phyloP scores from a whole-genome alignment of 1,139 yeast species.

The Taphrina sp. region DNA sequence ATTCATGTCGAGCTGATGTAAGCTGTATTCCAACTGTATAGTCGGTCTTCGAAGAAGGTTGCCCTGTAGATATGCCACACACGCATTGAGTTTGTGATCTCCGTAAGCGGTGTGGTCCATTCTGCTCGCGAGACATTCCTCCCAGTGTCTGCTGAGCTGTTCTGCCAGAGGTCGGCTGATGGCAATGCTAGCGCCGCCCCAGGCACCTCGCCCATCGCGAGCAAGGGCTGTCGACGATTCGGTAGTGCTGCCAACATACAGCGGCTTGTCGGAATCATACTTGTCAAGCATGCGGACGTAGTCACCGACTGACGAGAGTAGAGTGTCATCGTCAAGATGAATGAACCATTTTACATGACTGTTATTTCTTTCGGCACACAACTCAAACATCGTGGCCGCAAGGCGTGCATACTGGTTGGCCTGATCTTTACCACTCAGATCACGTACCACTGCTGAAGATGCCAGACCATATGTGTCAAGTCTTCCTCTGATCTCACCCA shows the following conservation, averaged over 20 bases:
- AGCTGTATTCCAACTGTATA: background rate
- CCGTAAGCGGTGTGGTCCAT: constrained; percentile 7
- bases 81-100: constrained; percentile 18
- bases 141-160: constrained; percentile 2
- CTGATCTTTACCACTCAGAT: background rate
- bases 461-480: background rate
- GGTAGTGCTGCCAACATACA: constrained; percentile 5
- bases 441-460: background rate
- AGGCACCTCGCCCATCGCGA: constrained; percentile 16
- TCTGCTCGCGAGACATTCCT: constrained; percentile 5
- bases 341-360: constrained; percentile 2
- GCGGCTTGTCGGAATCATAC: constrained; percentile 1
- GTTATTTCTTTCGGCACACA: background rate
- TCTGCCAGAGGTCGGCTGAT: constrained; percentile 2
- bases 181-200: constrained; percentile 15
- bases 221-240: background rate
- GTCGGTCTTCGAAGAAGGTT: constrained; percentile 1
- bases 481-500: background rate
- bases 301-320: constrained; percentile 5
- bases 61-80: constrained; percentile 16
- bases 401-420: constrained; percentile 15
- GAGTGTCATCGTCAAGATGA: constrained; percentile 12
- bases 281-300: constrained; percentile 3
- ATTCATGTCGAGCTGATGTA: constrained; percentile 6
- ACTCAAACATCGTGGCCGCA: constrained; percentile 7